phyloP scores from a whole-genome alignment of 1,284 basidiomycete genomes.

The Polyporus tsugae region DNA sequence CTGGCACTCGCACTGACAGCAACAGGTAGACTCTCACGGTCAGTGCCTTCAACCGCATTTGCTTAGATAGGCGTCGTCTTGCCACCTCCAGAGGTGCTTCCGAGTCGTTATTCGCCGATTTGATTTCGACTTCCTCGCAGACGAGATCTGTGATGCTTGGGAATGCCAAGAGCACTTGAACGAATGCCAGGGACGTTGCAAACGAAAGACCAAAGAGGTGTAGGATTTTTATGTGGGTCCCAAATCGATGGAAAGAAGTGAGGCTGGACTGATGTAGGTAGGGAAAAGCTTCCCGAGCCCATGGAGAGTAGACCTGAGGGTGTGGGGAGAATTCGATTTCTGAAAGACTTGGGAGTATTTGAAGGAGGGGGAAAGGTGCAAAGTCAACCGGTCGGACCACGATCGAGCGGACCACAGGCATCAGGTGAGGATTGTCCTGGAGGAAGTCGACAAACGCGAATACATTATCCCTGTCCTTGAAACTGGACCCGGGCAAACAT shows the following conservation, averaged over 20 bases:
- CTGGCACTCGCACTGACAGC: neutral
- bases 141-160: neutral
- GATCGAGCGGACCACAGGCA: neutral
- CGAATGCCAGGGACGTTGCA: neutral
- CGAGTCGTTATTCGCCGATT: neutral
- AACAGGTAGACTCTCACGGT: neutral
- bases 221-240: neutral
- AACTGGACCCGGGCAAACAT: neutral
- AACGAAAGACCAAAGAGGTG: neutral
- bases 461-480: neutral
- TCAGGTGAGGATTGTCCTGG: neutral
- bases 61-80: neutral
- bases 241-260: neutral
- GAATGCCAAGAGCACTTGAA: neutral
- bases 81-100: neutral
- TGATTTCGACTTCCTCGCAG: neutral
- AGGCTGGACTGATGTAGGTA: neutral
- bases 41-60: neutral
- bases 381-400: neutral
- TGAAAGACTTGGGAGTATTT: neutral
- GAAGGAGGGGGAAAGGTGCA: neutral
- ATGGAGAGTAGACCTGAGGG: too few species aligned
- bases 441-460: neutral
- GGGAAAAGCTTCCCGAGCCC: too few species aligned
- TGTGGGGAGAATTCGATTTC: neutral